Evolutionary conservation across 2,329 filamentous ascomycete species (phyloP), one percentile per base, ranked within the genome.

Genomic region (Paramyrothecium sp.): DNA sequence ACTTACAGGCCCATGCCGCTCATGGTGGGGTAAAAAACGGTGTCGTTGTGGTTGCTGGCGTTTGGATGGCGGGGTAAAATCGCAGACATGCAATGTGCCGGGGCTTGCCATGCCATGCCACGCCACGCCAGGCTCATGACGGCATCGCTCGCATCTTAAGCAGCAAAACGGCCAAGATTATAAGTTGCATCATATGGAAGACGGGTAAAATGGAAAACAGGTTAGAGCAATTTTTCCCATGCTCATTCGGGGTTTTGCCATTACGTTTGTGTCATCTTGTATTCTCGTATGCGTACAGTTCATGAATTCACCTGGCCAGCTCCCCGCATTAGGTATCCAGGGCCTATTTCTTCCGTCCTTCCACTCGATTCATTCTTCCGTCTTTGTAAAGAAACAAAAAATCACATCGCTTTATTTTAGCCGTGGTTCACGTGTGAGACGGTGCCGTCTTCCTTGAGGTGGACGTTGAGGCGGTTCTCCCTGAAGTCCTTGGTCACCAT

Each of bases 401-500:
- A 30, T 10, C 20, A 21, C 13, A 21, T 46, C 17, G 41, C 17
- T n/a, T 46, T 46, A 46, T 7, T 21, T 71, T 71, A 85, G 21
- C 83, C 83, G 64, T 86, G 81, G 59, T 76, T 68, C 56, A 88
- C 84, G 60, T 86, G 82, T 55, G 80, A 79, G 49, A 88, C 83
- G 16, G 80, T 85, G 52, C 85, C 85, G 57, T 87, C 82, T 30
- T 86, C 81, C 57, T 80, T 79, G 54, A 88, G 66, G 61, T 85
- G 79, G 21, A 89, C 77, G 58, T 88, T 88, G 60, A 89, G 74
- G 47, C 85, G 75, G 56, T 81, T 73, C 52, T 78, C 74, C 1
- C 73, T 70, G 65, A 80, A 81, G 65, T 88, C 85, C 70, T 77
- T 84, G 56, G 85, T 87, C 21, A 85, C 78, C 71, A 86, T 82